Evolutionary conservation across 73 alveolate species (phyloP), one percentile per base, ranked within the genome.

Genomic region (Stentor coeruleus): DNA sequence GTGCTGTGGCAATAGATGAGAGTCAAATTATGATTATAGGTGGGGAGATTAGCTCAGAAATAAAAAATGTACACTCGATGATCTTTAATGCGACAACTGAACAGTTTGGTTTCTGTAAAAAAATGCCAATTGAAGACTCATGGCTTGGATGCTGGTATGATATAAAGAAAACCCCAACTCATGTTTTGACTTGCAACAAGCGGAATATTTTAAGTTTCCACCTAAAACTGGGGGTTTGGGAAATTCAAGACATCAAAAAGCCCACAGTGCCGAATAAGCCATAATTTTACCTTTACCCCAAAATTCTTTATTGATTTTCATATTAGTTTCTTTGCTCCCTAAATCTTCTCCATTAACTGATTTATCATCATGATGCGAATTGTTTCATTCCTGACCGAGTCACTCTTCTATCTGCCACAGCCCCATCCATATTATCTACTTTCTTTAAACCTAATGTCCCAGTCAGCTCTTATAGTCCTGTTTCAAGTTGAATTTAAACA

Each of bases 391-490:
- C 58, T 60, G 86, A 79, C 49, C 14, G 82, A 39, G 86, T 58
- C 85, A n/a, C 85, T 58, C 59, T 35, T 58, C 30, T 58, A 55
- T 31, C 86, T 99, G 37, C 81, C 86, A 82, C 81, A 91, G 33
- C 99, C 99, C 82, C 99, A 90, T 74, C 99, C 99, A 79, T 77
- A 98, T 85, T 98, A 96, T 74, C 99, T 88, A 35, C 99, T 99
- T 38, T 96, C 98, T 55, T 91, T 91, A 88, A 91, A 97, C 40
- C 99, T 99, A 38, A 91, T 86, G 86, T 98, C 99, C 97, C 96
- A 93, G 82, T 98, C 99, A 41, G 96, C 98, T 87, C 92, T 89
- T 36, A 98, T 96, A n/a, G 84, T 90, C 75, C 98, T 94, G 31
- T 96, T 99, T 91, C 94, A 76, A 35, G 89, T 77, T 60, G 90